Base-by-base conservation (phyloP, 2,329 filamentous ascomycete genomes). In the Arthrobotrys pseudoclavata region DNA sequence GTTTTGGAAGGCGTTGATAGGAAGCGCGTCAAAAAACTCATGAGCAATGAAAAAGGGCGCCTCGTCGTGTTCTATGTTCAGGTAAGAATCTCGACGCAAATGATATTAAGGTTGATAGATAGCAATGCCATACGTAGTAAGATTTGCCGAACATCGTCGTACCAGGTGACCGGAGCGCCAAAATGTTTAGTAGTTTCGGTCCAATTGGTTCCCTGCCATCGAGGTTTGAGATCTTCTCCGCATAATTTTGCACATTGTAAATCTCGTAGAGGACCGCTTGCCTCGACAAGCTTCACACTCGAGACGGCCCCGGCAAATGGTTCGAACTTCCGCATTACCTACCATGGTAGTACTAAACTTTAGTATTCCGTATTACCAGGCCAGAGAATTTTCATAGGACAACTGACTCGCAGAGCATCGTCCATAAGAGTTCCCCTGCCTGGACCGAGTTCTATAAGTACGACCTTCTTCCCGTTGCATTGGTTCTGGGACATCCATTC, bases 21-120 rank as follows among this genome's bases (percentile, higher is more conserved):
- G 96, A 0, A 99, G 90, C 1, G 96, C 96, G 81, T 99, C 96
- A 85, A 99, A 99, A 86, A 99, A 98, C 83, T 99, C 96, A 83
- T 99, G 96, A 3, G 96, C 96, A 60, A 98, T 89, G 77, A 99
- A 97, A 84, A 98, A 96, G 0, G 96, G 95, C 22, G 90, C 92
- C 82, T 91, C 92, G 76, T 88, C 87, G 22, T 89, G 84, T 77
- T 89, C 90, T 91, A 37, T 15, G 52, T 24, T 26, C 15, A 40
- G 2, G 29, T 40, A 47, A 20, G 48, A 31, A 45, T 6, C 13
- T 40, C 20, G 13, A 20, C 37, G n/a, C 6, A 4, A 2, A 47
- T 3, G 10, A 37, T 55, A 10, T 20, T 9, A 37, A 37, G 20
- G 18, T 24, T 13, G 22, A 31, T 29, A 6, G 10, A 34, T 4